Evolutionary conservation across 805 yeast genomes (phyloP), one percentile per base, ranked within the genome.

Genomic region (Saccharomycopsis javanensis): DNA sequence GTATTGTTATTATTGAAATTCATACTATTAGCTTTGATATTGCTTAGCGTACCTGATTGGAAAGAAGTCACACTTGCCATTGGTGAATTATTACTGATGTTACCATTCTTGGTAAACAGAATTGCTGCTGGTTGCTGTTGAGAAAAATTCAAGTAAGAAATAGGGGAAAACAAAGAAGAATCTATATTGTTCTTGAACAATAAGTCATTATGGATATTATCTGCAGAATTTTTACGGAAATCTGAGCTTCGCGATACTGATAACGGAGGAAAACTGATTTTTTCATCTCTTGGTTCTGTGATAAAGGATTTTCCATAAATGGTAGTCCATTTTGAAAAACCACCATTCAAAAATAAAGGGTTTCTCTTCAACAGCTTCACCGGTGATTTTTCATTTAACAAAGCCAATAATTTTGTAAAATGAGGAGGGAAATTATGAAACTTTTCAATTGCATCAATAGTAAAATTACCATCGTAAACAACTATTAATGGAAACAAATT

Each of bases 401-500:
- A 67, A 18, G 68, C 63, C 1, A 70, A 57, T 42, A 79, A 68
- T 51, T 74, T 69, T 48, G 70, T 65, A 5, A 60, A 38, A 61
- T 57, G 45, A 62, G 65, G 23, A 38, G 61, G 62, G 27, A 66
- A 20, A 18, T 57, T 58, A 4, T 55, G 54, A 10, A 63, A 42
- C 1, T 53, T 48, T 15, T 48, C 55, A 56, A 5, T 52, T 35
- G 52, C 37, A 28, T 54, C 20, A 4, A 38, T 51, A 10, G 54
- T 46, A 30, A 38, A 53, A 16, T 35, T 30, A 31, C 62, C 62
- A 52, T 86, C 88, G 65, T 88, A 82, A 1, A 87, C 63, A 2
- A 91, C 83, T 1, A 92, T 73, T 50, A 82, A 70, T 53, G 85
- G 88, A 66, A 78, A 89, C 11, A 66, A 62, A 57, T 74, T 69